Evolutionary conservation across 1,284 basidiomycete genomes (phyloP), one percentile per base, ranked within the genome.

Genomic region (Cutaneotrichosporon mucoides): DNA sequence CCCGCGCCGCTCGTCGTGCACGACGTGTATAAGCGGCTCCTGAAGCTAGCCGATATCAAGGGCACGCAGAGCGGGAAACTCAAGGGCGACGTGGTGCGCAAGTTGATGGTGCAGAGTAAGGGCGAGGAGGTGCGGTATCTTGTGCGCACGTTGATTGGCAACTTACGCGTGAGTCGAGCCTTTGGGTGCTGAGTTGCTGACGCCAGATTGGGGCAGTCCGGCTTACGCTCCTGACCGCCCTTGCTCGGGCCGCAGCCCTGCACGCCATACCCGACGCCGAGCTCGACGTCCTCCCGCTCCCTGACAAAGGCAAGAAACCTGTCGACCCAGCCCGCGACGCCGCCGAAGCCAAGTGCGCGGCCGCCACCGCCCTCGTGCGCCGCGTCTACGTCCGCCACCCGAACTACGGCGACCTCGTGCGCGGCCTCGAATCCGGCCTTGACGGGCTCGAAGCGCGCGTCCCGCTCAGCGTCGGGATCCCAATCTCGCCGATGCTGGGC

Each of bases 71-170:
- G 90, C 51, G 82, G 84, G 3, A 88, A 85, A 67, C 81, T 85
- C 62, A 94, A 92, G 73, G 87, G 89, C 52, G 84, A 85, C 46
- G 82, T 90, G 36, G 88, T 93, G 2, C 87, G 92, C 67, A 88
- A 86, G 69, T 82, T 96, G 40, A 83, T 96, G 34, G 85, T 96
- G 2, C 84, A 90, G 6, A 87, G 90, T 0, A 85, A 84, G 57
- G 93, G 92, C 11, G 93, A 96, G 73, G 92, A 97, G 78, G 83
- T 85, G 16, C 84, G 92, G 36, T 97, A 87, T 68, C 80, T 96
- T 15, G 88, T 89, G 37, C 84, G 93, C 44, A 92, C 86, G 4
- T 81, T 96, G 40, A 84, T 85, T 43, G 86, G 87, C 65, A 90
- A 95, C 75, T 80, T 96, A 44, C 84, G 92, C 33, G 89, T 91